A percentile compares a stretch with the other conserved stretches of the same genome.
These are phyloP conservation scores for Citeromyces nyonsensis DNA, from an alignment of 805 yeast species.

Conservation along the genomic window DNA sequence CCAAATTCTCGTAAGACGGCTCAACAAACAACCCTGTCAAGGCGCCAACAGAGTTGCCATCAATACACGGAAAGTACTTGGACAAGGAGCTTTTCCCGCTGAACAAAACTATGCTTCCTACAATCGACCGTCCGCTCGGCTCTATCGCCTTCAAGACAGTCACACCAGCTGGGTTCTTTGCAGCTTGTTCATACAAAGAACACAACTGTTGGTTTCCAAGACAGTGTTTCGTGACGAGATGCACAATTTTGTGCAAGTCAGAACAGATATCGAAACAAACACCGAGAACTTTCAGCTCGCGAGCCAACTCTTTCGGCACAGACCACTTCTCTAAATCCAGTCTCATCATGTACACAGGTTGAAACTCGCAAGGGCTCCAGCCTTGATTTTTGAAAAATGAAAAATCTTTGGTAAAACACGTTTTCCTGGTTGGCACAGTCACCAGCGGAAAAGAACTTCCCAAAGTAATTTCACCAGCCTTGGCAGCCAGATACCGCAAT, in stretches of 20 bases:
- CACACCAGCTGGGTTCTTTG: slow-evolving; percentile 7
- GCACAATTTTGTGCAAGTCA: slow-evolving; percentile 22
- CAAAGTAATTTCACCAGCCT: slow-evolving; percentile 13
- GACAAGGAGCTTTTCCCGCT: slow-evolving; percentile 27
- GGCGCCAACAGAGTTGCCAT: slow-evolving; percentile 28
- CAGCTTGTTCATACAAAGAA: slow-evolving; percentile 9
- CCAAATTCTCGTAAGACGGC: slow-evolving; percentile 32
- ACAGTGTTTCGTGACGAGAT: slow-evolving; percentile 17
- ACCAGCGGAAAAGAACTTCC: slow-evolving; percentile 32
- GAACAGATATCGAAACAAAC: slow-evolving; percentile 39
- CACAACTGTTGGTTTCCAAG: slow-evolving; percentile 7
- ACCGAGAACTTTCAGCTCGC: slow-evolving; percentile 40
- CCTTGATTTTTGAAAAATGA: slow-evolving; percentile 1
- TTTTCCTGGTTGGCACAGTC: no score
- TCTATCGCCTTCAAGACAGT: slow-evolving; percentile 37
- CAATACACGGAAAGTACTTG: slow-evolving; percentile 34
- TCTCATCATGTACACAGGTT: slow-evolving; percentile 17
- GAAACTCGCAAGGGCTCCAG: neutral
- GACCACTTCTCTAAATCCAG: slow-evolving; percentile 29
- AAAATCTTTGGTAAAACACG: no score
- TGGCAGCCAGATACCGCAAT: slow-evolving; percentile 21
- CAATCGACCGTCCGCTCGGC: slow-evolving; percentile 32
- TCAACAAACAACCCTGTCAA: slow-evolving; percentile 37
- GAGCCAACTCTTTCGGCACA: slow-evolving; percentile 35
- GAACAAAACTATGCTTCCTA: slow-evolving; percentile 34